Evolutionary conservation across 1,284 basidiomycete genomes (phyloP), one percentile per base, ranked within the genome.

Genomic region (Ganoderma multipileum): DNA sequence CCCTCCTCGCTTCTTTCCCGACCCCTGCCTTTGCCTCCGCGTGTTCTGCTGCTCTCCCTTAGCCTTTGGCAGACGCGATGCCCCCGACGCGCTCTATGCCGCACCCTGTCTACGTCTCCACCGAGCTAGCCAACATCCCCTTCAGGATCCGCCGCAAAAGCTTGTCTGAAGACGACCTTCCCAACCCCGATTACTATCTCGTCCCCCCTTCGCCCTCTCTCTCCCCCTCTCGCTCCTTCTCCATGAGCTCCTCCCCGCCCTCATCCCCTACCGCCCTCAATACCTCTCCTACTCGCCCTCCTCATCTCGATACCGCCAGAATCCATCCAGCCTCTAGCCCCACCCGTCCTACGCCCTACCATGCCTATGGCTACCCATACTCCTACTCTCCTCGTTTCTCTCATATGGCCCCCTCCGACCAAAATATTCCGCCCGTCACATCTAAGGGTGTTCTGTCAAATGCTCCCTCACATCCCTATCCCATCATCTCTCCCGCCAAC

Each of bases 101-200:
- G 33, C 55, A 38, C n/a, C 30, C 30, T n/a, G n/a, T 58, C 38
- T 54, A 42, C 63, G 2, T 62, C 20, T 68, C 71, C 38, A 33
- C 67, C 23, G 52, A 66, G 5, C 68, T 68, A 5, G 61, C 72
- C 8, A 72, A 39, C 63, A 39, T 74, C 47, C 75, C 75, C 44
- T 67, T 74, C 70, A 76, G 73, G 70, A 72, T 67, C 36, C 70
- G 75, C 30, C 66, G 75, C 30, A 76, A 76, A 68, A 75, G 74
- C 59, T 64, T 75, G 30, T 69, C 71, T 33, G 70, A 71, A 14
- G 69, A 72, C 72, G 63, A 74, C 41, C 64, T 68, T 44, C 68
- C 61, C 61, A 55, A 54, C 41, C 63, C 68, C 16, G 63, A 71
- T 58, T 26, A 64, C 59, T 55, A 55, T 39, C 66, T 69, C 64